Base-by-base conservation (phyloP, 257 asterid genomes). In the Echium plantagineum region DNA sequence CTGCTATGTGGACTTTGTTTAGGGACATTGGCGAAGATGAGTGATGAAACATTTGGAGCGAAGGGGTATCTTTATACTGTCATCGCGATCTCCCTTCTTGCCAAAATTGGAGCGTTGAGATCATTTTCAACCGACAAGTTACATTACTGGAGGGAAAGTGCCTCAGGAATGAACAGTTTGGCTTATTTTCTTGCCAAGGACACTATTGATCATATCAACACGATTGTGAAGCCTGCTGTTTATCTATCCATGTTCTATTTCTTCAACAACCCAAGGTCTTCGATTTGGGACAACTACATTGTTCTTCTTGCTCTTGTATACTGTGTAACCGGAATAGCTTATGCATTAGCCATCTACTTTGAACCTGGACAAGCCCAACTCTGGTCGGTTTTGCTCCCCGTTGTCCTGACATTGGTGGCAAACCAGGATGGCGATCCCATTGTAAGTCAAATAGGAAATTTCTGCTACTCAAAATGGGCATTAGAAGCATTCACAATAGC, bases 61-160 rank as follows among this genome's bases (percentile, higher is more conserved):
- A 69, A 70, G n/a, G 99, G 95, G 56, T 93, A 93, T 70, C 83
- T 84, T 54, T 89, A 86, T 80, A 89, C 99, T 21, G 95, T 93
- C 75, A 93, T 93, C 49, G 99, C 88, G 63, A 96, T 93, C 60
- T 82, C 99, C 59, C 79, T 93, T 6, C 94, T 93, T 59, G 55
- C 75, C 52, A 93, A 93, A 78, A 93, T 93, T 62, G 74, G 91
- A 12, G 99, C 99, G 10, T 67, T 93, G 80, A 93, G 99, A 77
- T 79, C 97, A 2, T 93, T 89, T 75, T 81, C 97, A 63, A 64
- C 72, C 69, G 96, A 93, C 72, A 93, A 93, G 78, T 72, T 93
- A 72, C 97, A 93, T 73, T 93, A 89, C 77, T 86, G 96, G 97
- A 84, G 99, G 77, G 97, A 93, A 65, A 89, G 99, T 48, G 83